Conservation (phyloP, 768 basidiomycete species). For the Rhizopogon sp. region DNA sequence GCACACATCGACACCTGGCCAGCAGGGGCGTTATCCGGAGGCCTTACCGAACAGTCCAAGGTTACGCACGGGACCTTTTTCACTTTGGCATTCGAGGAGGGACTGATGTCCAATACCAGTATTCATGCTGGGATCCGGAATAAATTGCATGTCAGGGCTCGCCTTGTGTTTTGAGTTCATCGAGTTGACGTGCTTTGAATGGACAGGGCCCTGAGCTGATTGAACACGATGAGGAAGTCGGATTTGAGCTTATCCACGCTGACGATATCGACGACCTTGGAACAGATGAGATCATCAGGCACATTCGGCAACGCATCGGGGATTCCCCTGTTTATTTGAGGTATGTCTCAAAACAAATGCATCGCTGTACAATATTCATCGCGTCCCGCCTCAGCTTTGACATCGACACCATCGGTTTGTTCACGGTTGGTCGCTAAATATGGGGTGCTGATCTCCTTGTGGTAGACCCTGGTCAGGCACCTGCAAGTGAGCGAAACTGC, state of each 20-base stretch:
- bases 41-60: constrained; percentile 46
- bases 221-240: constrained; percentile 57
- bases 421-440: background rate
- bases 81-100: constrained; percentile 67
- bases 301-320: constrained; percentile 64
- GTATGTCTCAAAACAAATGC: constrained; percentile 13
- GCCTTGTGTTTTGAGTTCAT: background rate
- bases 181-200: background rate
- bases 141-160: constrained; percentile 42
- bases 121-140: constrained; percentile 80
- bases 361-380: background rate
- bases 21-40: constrained; percentile 1
- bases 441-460: background rate
- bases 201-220: constrained; percentile 23
- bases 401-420: constrained; percentile 66
- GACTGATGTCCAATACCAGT: constrained; percentile 59
- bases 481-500: constrained; percentile 46
- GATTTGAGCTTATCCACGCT: constrained; percentile 69
- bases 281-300: constrained; percentile 54
- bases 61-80: constrained; percentile 82
- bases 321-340: constrained; percentile 64
- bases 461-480: constrained; percentile 64
- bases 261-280: constrained; percentile 79
- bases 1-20: constrained; percentile 53
- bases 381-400: constrained; percentile 43